Percentiles rank a stretch among this genome's conserved stretches.
phyloP scores from a whole-genome alignment of 2,329 filamentous ascomycete species.

The Neocucurbitaria cava region DNA sequence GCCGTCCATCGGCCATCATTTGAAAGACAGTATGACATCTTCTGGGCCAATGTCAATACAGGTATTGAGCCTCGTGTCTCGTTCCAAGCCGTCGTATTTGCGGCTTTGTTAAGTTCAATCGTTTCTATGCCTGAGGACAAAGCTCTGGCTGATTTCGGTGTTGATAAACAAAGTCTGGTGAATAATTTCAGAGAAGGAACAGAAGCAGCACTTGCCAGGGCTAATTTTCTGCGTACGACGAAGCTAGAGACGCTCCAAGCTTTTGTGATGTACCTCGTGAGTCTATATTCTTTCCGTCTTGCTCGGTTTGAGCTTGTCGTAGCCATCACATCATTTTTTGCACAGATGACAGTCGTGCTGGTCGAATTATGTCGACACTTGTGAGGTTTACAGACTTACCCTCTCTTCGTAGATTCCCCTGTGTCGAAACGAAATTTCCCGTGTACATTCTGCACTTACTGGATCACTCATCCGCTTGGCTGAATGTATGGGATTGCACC shows the following conservation, averaged over 20 bases:
- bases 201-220: slow-evolving; percentile 71
- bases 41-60: slow-evolving; percentile 68
- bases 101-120: slow-evolving; percentile 71
- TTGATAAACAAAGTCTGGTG: slow-evolving; percentile 64
- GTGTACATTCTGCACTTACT: slow-evolving; percentile 75
- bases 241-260: slow-evolving; percentile 78
- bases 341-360: neutral
- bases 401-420: slow-evolving; percentile 65
- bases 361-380: neutral
- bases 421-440: slow-evolving; percentile 74
- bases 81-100: slow-evolving; percentile 72
- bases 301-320: neutral
- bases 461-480: slow-evolving; percentile 76
- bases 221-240: slow-evolving; percentile 74
- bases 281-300: slow-evolving; percentile 31
- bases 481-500: slow-evolving; percentile 78
- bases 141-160: slow-evolving; percentile 61
- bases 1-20: slow-evolving; percentile 73
- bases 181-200: slow-evolving; percentile 64
- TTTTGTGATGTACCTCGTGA: slow-evolving; percentile 77
- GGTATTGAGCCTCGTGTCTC: slow-evolving; percentile 69
- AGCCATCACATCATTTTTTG: neutral
- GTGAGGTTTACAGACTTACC: neutral
- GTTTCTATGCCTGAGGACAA: slow-evolving; percentile 68
- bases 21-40: slow-evolving; percentile 67